Conservation (phyloP, 495 filamentous ascomycete species). For the Neurospora hispaniola region DNA sequence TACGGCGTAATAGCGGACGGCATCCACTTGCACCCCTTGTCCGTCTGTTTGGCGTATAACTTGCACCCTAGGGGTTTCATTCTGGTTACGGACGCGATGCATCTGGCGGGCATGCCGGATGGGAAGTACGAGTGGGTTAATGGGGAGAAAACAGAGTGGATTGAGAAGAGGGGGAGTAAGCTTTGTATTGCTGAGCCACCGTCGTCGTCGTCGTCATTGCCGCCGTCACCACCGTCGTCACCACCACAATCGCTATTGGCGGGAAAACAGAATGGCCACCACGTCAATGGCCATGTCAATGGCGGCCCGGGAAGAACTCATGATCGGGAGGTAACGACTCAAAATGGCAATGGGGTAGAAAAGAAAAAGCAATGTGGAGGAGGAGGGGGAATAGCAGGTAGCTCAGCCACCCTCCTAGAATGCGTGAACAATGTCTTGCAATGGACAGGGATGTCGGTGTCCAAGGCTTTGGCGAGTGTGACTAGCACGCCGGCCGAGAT, state of each 20-base stretch:
- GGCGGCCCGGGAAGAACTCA: too few species aligned
- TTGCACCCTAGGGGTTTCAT: conserved; percentile 53
- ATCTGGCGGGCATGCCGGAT: conserved; percentile 58
- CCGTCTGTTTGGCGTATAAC: conserved; percentile 51
- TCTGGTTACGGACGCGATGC: conserved; percentile 60
- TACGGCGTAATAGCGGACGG: conserved; percentile 60
- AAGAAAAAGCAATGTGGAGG: neutral
- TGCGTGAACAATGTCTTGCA: conserved; percentile 72
- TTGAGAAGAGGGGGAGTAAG: conserved; percentile 53
- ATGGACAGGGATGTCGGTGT: conserved; percentile 54
- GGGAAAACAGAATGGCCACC: neutral
- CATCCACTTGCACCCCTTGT: conserved; percentile 55
- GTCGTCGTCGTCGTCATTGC: neutral
- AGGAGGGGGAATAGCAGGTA: conserved; percentile 14
- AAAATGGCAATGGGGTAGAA: too few species aligned
- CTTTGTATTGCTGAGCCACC: conserved; percentile 39
- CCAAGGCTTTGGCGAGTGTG: conserved; percentile 56
- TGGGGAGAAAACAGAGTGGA: conserved; percentile 48
- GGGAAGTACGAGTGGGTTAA: conserved; percentile 73
- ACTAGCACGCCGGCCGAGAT: conserved; percentile 64
- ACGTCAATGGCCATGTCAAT: neutral
- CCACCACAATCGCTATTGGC: too few species aligned
- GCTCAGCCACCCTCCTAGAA: conserved; percentile 61
- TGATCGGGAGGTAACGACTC: too few species aligned
- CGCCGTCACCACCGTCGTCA: neutral